Evolutionary conservation across 164 flowering plant genomes (phyloP), one percentile per base, ranked within the genome.

Genomic region (Pachysandra terminalis): DNA sequence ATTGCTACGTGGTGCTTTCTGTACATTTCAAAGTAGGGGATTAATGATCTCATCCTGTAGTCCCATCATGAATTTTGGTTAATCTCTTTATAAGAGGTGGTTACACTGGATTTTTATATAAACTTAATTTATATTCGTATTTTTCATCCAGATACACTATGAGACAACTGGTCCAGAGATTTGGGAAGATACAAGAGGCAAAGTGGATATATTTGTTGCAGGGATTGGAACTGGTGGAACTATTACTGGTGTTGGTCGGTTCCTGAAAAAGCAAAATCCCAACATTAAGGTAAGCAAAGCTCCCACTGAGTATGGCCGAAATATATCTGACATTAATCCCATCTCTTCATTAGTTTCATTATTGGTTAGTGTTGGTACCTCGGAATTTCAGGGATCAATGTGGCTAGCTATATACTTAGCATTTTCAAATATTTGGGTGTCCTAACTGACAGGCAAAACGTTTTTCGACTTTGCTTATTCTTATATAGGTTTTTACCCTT

Each of bases 111-210:
- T 63, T n/a, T 63, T n/a, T 35, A 24, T 9, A 56, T 55, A n/a
- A 28, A 0, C 32, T 25, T 17, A 24, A 54, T 60, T 15, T 49
- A 12, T 54, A 19, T 49, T 59, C n/a, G 55, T 26, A n/a, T 69
- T 35, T 41, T 65, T 56, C 48, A 12, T 80, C 74, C 88, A 94
- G 98, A 69, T 94, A 63, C 98, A 95, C 75, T 91, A 76, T 82
- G 96, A 95, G 75, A 95, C 98, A 63, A 95, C 98, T 56, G 98
- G 97, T 69, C 98, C 98, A 35, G 98, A 95, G 78, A 91, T 95
- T 52, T 95, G 97, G 98, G 96, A 91, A 66, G 98, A 95, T 79
- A 90, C 98, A 53, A 81, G 76, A 62, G 98, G 98, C 74, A 91
- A 90, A 77, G 96, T 95, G 73, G 98, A 90, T 75, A 90, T 95